phyloP scores from a whole-genome alignment of 495 filamentous ascomycete genomes.

The Sordaria brevicollis region DNA sequence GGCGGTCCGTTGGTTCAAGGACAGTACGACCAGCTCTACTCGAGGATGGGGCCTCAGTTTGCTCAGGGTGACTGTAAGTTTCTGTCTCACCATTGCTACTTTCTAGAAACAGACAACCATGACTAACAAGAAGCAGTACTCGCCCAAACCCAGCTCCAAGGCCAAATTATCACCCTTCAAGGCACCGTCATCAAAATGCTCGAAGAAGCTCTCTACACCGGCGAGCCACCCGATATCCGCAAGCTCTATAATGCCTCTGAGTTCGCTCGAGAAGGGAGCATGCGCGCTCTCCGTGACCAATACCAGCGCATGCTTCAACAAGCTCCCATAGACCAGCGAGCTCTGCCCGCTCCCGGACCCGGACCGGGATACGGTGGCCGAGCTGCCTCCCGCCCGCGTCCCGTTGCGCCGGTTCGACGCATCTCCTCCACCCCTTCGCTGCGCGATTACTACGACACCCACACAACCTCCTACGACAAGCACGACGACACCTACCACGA shows the following conservation, averaged over 20 bases:
- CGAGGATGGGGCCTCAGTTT: slow-evolving; percentile 18
- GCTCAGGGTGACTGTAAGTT: slow-evolving; percentile 25
- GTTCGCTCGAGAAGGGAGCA: slow-evolving; percentile 23
- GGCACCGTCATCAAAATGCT: slow-evolving; percentile 22
- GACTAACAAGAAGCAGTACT: slow-evolving; percentile 8
- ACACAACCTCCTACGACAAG: no score
- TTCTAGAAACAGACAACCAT: neutral
- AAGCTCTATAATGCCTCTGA: slow-evolving; percentile 25
- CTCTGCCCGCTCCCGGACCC: neutral
- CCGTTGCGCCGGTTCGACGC: slow-evolving; percentile 9
- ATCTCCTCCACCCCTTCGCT: slow-evolving; percentile 20
- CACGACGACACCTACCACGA: neutral
- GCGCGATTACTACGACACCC: neutral
- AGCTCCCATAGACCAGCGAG: neutral
- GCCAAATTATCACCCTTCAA: slow-evolving; percentile 26
- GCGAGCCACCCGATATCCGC: slow-evolving; percentile 13
- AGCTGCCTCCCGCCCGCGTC: slow-evolving; percentile 2
- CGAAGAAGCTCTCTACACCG: slow-evolving; percentile 21
- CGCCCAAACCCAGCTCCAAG: slow-evolving; percentile 26
- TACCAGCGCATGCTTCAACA: slow-evolving; percentile 20
- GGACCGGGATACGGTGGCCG: no score
- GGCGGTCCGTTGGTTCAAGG: slow-evolving; percentile 17
- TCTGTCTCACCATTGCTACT: neutral
- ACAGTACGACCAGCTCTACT: slow-evolving; percentile 20
- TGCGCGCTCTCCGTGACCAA: slow-evolving; percentile 26